Evolutionary conservation across 2,329 filamentous ascomycete species (phyloP).

Genomic region (Monosporascus sp.): DNA sequence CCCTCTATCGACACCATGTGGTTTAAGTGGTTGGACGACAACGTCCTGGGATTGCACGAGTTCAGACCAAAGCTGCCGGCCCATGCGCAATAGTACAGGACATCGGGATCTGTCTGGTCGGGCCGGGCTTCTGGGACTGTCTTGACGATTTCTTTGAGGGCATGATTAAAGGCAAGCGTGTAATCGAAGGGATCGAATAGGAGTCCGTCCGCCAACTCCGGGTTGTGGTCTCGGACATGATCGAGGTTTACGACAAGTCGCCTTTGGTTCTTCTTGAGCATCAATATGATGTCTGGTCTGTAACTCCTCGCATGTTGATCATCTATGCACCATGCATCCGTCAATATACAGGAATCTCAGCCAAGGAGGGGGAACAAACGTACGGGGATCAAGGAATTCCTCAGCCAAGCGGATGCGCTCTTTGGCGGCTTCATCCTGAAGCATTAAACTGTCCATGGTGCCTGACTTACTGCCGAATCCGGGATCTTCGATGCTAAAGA

Average conservation of each 20-base stretch:
- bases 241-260: constrained; percentile 73
- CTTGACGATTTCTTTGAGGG: constrained; percentile 81
- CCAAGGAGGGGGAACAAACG: constrained; percentile 22
- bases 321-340: constrained; percentile 27
- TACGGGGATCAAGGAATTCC: constrained; percentile 92
- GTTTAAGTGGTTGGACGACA: constrained; percentile 86
- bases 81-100: constrained; percentile 94
- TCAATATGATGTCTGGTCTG: constrained; percentile 78
- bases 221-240: constrained; percentile 82
- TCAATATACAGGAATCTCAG: background rate
- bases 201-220: constrained; percentile 72
- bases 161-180: constrained; percentile 79
- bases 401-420: constrained; percentile 82
- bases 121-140: constrained; percentile 70
- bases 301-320: constrained; percentile 64
- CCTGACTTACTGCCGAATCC: constrained; percentile 2
- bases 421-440: constrained; percentile 77
- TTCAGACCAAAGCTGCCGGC: constrained; percentile 93
- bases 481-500: constrained; percentile 2
- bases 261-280: constrained; percentile 63
- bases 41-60: constrained; percentile 87
- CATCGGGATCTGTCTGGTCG: constrained; percentile 71
- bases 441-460: constrained; percentile 66
- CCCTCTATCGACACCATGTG: constrained; percentile 96
- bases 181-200: constrained; percentile 86